Percentiles rank a stretch among this genome's conserved stretches.
phyloP scores from a whole-genome alignment of 73 alveolate species.

The Paramecium sonneborni region DNA sequence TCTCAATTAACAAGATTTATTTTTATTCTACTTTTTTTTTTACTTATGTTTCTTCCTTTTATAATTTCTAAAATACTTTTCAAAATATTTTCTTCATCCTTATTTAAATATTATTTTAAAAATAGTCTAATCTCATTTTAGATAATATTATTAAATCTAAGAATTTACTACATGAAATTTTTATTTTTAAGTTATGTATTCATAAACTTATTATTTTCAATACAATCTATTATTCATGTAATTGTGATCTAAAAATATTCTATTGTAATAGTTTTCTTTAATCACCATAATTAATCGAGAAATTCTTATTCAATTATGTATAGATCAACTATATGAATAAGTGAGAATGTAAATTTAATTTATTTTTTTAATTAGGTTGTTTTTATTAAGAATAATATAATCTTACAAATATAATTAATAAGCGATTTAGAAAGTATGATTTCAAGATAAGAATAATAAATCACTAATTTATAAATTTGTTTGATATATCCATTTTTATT shows the following conservation, averaged over 20 bases:
- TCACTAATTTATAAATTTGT: too few relatives aligned
- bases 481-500: too few relatives aligned
- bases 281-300: neutral
- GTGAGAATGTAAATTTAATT: neutral
- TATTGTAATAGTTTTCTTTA: neutral
- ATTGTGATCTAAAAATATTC: neutral
- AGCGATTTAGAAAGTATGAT: too few relatives aligned
- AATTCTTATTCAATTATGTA: neutral
- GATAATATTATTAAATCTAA: neutral
- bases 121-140: slow-evolving; percentile 17
- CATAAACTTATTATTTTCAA: neutral
- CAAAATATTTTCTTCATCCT: neutral
- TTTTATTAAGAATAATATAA: too few relatives aligned
- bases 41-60: neutral
- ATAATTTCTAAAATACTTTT: neutral
- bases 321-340: neutral
- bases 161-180: neutral
- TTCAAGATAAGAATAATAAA: too few relatives aligned
- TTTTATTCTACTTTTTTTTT: neutral
- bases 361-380: too few relatives aligned
- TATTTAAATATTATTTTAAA: neutral
- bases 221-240: neutral
- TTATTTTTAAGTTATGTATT: neutral
- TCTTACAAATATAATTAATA: too few relatives aligned
- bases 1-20: neutral